Conservation (phyloP, 441 rosid genomes). For the Adansonia rubrostipa region DNA sequence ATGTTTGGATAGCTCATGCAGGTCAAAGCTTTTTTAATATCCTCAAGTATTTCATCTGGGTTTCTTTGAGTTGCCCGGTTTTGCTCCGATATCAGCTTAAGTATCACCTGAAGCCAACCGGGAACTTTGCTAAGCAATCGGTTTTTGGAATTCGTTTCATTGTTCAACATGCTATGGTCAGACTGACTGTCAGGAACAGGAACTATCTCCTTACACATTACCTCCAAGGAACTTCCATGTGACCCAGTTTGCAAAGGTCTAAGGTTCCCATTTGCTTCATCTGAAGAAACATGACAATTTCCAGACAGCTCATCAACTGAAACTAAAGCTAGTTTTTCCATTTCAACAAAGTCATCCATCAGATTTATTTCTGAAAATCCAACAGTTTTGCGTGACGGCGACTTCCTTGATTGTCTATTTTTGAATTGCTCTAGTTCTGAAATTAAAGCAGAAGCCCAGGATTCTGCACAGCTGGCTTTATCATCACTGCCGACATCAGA, state of each 20-base stretch:
- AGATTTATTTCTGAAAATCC: constrained; percentile 67
- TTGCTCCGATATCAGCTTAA: constrained; percentile 60
- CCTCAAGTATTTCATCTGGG: constrained; percentile 60
- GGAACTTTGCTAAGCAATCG: constrained; percentile 34
- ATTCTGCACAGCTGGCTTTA: constrained; percentile 67
- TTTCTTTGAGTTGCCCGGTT: constrained; percentile 42
- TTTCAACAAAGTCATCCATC: constrained; percentile 85
- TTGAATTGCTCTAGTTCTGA: constrained; percentile 76
- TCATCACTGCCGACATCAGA: constrained; percentile 66
- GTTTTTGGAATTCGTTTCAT: constrained; percentile 38
- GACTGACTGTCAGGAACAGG: constrained; percentile 35
- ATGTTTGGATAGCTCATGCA: constrained; percentile 36
- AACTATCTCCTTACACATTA: constrained; percentile 38
- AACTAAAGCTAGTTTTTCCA: constrained; percentile 81
- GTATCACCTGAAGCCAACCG: constrained; percentile 60
- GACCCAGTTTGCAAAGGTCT: constrained; percentile 32
- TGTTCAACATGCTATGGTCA: constrained; percentile 32
- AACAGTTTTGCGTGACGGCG: constrained; percentile 43
- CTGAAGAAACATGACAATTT: constrained; percentile 47
- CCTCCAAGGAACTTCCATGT: constrained; percentile 33
- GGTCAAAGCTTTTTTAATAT: constrained; percentile 60
- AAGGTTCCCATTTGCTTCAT: constrained; percentile 34
- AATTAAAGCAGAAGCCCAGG: constrained; percentile 75
- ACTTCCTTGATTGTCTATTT: constrained; percentile 48
- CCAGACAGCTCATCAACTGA: constrained; percentile 52